A percentile compares a stretch with the other conserved stretches of the same genome.
Conservation (phyloP, 2,329 filamentous ascomycete species). For the Nemania serpens region DNA sequence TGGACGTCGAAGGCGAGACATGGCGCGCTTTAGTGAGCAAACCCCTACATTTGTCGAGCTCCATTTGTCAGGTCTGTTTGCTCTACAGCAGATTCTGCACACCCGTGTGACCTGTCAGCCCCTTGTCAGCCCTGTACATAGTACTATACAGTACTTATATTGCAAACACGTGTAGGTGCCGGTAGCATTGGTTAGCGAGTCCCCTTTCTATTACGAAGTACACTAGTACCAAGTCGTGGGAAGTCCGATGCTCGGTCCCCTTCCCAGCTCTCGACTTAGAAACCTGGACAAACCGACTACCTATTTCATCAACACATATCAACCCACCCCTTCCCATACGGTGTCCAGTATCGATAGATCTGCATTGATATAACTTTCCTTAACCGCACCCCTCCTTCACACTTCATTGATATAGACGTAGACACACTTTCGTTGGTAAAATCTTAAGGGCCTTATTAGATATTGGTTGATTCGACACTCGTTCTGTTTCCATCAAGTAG, state of each 20-base stretch:
- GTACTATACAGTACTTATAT: background rate
- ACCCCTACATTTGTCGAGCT: constrained; percentile 24
- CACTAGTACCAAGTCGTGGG: background rate
- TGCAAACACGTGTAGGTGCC: background rate
- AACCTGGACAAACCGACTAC: no score
- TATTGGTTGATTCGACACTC: background rate
- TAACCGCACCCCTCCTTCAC: constrained; percentile 2
- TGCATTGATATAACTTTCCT: background rate
- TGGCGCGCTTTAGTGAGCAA: constrained; percentile 19
- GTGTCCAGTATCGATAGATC: constrained; percentile 13
- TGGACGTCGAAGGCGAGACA: background rate
- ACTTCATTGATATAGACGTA: constrained; percentile 13
- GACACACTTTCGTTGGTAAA: constrained; percentile 6
- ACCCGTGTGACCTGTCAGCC: constrained; percentile 22
- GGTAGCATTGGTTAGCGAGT: constrained; percentile 2
- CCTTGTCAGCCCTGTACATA: constrained; percentile 18
- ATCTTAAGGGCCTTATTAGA: background rate
- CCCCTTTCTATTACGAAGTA: background rate
- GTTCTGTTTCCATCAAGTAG: constrained; percentile 9
- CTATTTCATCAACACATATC: background rate
- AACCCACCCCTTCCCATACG: background rate
- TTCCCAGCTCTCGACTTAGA: background rate
- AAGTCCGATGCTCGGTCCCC: background rate
- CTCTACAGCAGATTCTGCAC: constrained; percentile 25
- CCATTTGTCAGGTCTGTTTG: constrained; percentile 23